Conservation (phyloP, 108 stramenopile genomes). For the Asterionellopsis glacialis region DNA sequence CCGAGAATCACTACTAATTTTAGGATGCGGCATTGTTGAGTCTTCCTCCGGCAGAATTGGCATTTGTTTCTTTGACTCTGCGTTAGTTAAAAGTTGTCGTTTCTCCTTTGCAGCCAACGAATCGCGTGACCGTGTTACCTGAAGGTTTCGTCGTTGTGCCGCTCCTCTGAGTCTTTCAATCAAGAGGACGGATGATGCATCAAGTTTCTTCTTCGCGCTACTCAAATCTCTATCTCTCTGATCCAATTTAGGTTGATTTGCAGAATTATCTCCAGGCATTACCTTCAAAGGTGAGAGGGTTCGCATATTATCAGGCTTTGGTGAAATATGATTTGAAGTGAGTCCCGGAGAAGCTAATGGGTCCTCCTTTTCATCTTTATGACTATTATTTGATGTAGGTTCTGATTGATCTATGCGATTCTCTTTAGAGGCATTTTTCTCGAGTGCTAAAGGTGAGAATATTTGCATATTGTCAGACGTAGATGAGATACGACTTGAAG, state of each 20-base stretch:
- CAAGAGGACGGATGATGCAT: constrained; percentile 34
- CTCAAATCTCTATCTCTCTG: not conserved
- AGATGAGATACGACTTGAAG: too few species aligned
- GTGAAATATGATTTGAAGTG: not conserved
- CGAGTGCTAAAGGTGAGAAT: too few species aligned
- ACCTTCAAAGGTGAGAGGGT: not conserved
- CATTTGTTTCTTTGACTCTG: constrained; percentile 11
- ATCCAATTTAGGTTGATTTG: not conserved
- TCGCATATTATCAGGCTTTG: too few species aligned
- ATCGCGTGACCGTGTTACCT: constrained; percentile 43
- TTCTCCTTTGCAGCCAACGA: constrained; percentile 42
- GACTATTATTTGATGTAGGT: too few species aligned
- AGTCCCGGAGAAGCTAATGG: not conserved
- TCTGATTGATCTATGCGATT: too few species aligned
- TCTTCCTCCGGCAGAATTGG: too few species aligned
- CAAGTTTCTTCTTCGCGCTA: constrained; percentile 25
- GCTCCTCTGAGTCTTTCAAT: constrained; percentile 45
- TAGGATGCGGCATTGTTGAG: not conserved
- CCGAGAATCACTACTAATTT: not conserved
- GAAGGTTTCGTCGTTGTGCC: constrained; percentile 33
- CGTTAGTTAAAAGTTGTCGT: constrained; percentile 26
- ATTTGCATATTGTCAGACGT: too few species aligned
- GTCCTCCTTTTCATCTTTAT: not conserved
- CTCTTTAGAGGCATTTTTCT: too few species aligned
- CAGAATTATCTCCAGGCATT: not conserved